phyloP scores from a whole-genome alignment of 495 filamentous ascomycete genomes.

The Penicillium goetzii region DNA sequence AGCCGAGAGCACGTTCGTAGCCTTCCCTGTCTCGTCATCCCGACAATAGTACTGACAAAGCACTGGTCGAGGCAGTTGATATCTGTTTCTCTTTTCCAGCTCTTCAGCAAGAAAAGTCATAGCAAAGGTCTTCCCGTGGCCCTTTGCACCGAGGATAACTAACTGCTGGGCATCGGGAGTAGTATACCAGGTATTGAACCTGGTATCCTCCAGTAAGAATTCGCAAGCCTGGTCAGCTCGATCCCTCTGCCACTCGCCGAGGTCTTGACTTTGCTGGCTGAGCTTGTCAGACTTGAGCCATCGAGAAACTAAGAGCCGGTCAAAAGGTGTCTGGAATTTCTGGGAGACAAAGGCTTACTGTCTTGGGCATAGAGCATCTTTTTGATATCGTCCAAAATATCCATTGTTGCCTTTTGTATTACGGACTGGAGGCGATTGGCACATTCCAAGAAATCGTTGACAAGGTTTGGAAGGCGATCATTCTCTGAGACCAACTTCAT shows the following conservation, averaged over 20 bases:
- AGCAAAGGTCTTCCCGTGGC: background rate
- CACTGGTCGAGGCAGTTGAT: background rate
- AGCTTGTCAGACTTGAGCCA: background rate
- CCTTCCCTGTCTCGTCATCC: constrained; percentile 3
- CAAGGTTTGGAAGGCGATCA: background rate
- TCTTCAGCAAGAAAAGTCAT: background rate
- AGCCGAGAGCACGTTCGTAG: background rate
- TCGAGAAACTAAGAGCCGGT: background rate
- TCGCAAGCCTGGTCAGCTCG: constrained; percentile 4
- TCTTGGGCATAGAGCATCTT: background rate
- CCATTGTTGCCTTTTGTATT: background rate
- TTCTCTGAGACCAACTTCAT: background rate
- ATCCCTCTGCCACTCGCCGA: too few relatives aligned
- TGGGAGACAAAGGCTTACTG: background rate
- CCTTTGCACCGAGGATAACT: constrained; percentile 5
- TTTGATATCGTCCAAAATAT: background rate
- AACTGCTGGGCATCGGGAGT: background rate
- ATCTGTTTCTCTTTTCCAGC: background rate
- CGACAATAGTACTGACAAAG: constrained; percentile 8
- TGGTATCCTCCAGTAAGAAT: background rate
- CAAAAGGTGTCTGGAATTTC: background rate
- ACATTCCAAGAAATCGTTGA: background rate
- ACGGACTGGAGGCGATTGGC: background rate
- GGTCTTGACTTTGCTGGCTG: background rate
- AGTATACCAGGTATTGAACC: background rate